phyloP scores from a whole-genome alignment of 164 flowering plant genomes.

The Tetrastigma voinierianum region DNA sequence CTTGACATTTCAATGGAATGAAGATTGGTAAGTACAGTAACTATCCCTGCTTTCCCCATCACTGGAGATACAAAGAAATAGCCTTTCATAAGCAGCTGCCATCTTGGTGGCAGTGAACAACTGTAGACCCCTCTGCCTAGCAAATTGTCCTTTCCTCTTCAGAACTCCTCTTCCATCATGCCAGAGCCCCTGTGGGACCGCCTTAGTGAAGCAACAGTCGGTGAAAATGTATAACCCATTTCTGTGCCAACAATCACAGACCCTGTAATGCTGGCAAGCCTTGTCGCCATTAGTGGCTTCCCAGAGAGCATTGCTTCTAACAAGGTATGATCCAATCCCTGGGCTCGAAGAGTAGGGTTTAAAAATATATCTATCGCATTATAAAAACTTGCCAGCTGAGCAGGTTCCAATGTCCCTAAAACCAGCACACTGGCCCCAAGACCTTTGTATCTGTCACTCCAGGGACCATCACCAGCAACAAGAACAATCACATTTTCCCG shows the following conservation, averaged over 20 bases:
- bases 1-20: not conserved
- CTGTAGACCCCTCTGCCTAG: slow-evolving; percentile 47
- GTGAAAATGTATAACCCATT: slow-evolving; percentile 62
- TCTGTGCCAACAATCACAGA: slow-evolving; percentile 55
- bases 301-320: slow-evolving; percentile 75
- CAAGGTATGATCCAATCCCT: slow-evolving; percentile 74
- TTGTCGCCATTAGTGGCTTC: slow-evolving; percentile 73
- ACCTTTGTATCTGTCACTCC: slow-evolving; percentile 60
- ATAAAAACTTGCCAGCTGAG: slow-evolving; percentile 55
- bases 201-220: slow-evolving; percentile 51
- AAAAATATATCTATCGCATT: slow-evolving; percentile 67
- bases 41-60: slow-evolving; percentile 1
- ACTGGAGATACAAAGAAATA: slow-evolving; percentile 62
- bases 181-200: slow-evolving; percentile 39
- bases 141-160: slow-evolving; percentile 47
- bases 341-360: slow-evolving; percentile 79
- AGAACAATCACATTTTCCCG: slow-evolving; percentile 32
- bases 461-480: slow-evolving; percentile 86
- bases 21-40: slow-evolving; percentile 23
- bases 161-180: slow-evolving; percentile 43
- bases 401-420: slow-evolving; percentile 64
- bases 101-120: slow-evolving; percentile 73
- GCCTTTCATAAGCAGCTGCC: slow-evolving; percentile 71
- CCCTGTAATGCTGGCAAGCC: slow-evolving; percentile 68
- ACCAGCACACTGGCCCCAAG: slow-evolving; percentile 54